These are phyloP conservation scores for Xylariaceae sp. DNA, from an alignment of 2,329 filamentous ascomycete species.

Conservation along the genomic window DNA sequence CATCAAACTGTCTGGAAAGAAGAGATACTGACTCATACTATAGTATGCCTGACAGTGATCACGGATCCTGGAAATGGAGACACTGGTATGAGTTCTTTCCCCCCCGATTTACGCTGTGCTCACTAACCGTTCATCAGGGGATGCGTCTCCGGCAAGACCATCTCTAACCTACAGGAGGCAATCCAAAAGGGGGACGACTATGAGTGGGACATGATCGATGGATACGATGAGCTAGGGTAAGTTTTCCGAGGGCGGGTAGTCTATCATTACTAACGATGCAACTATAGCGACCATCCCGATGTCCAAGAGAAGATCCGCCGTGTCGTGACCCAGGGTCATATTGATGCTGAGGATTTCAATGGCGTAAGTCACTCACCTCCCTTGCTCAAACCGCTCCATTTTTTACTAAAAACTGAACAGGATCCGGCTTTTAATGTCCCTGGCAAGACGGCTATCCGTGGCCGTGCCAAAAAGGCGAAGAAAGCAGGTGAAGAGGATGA, in stretches of 20 bases:
- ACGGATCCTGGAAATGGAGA: slow-evolving; percentile 74
- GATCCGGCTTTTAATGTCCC: slow-evolving; percentile 74
- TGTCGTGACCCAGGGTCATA: slow-evolving; percentile 75
- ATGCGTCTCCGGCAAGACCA: slow-evolving; percentile 77
- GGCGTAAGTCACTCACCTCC: slow-evolving; percentile 62
- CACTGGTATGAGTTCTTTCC: slow-evolving; percentile 70
- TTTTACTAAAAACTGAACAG: slow-evolving; percentile 45
- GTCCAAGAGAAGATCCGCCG: slow-evolving; percentile 72
- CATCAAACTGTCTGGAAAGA: too few species aligned
- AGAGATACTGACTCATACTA: too few species aligned
- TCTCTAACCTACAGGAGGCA: slow-evolving; percentile 65
- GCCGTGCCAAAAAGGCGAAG: slow-evolving; percentile 41
- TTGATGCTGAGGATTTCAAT: slow-evolving; percentile 85
- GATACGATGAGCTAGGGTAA: slow-evolving; percentile 72
- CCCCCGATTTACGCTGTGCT: slow-evolving; percentile 1
- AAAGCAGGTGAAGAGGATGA: slow-evolving; percentile 40
- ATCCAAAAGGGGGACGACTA: slow-evolving; percentile 53
- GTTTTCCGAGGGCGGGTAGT: slow-evolving; percentile 28
- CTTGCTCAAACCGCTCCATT: slow-evolving; percentile 5
- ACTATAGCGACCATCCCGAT: slow-evolving; percentile 53
- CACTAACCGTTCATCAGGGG: slow-evolving; percentile 62
- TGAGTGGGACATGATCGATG: slow-evolving; percentile 73
- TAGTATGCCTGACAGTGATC: slow-evolving; percentile 48
- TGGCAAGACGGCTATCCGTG: slow-evolving; percentile 66
- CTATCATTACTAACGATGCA: slow-evolving; percentile 16